Evolutionary conservation across 495 filamentous ascomycete species (phyloP), one percentile per base, ranked within the genome.

Genomic region (Neurospora sp.): DNA sequence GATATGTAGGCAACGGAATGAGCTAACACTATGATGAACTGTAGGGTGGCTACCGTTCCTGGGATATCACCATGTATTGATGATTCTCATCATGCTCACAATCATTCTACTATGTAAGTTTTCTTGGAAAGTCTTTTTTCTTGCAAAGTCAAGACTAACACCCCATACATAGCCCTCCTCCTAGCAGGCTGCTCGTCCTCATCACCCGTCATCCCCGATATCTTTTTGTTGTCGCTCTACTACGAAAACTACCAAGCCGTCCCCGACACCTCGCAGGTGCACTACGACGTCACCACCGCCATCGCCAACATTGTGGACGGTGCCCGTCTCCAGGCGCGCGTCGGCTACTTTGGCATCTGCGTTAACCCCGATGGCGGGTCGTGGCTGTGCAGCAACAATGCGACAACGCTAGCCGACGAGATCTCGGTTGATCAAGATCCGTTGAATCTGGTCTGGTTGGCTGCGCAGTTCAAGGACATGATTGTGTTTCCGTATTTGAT

Each of bases 11-110:
- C 53, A 16, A 22, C 10, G 40, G 38, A 44, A 35, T 70, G 72
- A 72, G 79, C 73, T 41, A 71, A 78, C 48, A 70, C 66, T 22
- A 59, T 35, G 6, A 68, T 53, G 46, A 27, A 44, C 61, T 11
- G 37, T 76, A 97, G 94, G 93, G 77, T 89, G 95, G 78, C 87
- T 98, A 84, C 95, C 96, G 73, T 93, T 97, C 84, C 89, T 99
- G 74, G 96, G 96, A 74, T 99, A 98, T 83, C 96, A 99, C 83
- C 96, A 99, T 88, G 92, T 98, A 68, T 87, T 99, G 76, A 98
- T 99, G 96, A 92, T 98, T 76, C 83, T 99, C 70, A 97, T 99
- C 78, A 94, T 93, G 44, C 86, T 98, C 66, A 88, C 94, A 2
- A 97, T 99, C 79, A 96, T 99, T 82, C 84, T 99, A 79, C 87